Evolutionary conservation across 2,329 filamentous ascomycete species (phyloP), one percentile per base, ranked within the genome.

Genomic region (Penicillium sclerotigenum): DNA sequence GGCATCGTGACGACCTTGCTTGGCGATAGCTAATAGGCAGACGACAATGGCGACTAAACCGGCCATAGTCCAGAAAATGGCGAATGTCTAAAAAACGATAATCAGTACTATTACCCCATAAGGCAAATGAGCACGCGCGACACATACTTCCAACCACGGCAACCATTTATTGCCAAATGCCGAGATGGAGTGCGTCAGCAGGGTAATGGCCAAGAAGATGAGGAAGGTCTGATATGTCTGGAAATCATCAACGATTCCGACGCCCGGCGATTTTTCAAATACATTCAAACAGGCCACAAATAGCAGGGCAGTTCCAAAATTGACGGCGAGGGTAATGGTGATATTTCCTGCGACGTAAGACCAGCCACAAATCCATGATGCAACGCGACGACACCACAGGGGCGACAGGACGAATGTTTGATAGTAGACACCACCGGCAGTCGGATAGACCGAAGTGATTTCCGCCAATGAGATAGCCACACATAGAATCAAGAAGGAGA

Each of bases 281-380:
- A 83, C 77, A 63, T 83, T 82, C 68, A 84, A 75, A 61, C 80
- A 83, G 43, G 76, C 79, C 60, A 81, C 74, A 48, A 83, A 70
- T 71, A 83, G 83, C 16, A 80, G 71, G 4, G 80, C 75, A n/a
- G 80, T 81, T 67, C 87, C 89, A 64, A 92, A 89, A 68, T 89
- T 89, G 1, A 88, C 87, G 6, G 89, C 85, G 0, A 89, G 76
- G 0, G 86, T 88, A 45, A 88, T 92, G 62, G 87, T 90, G 71
- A 91, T 87, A 75, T 91, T 91, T 56, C 89, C 89, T 49, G 90
- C 85, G 18, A 90, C 82, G 69, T 89, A 91, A 22, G 87, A 71
- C 86, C 87, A 89, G 5, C 87, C 87, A 5, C 85, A 87, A 22
- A 87, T 82, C 81, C 85, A 89, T 8, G 80, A 83, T 8, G 85